These are phyloP conservation scores for Primulina tabacum DNA, from an alignment of 257 asterid species.

Conservation along the genomic window DNA sequence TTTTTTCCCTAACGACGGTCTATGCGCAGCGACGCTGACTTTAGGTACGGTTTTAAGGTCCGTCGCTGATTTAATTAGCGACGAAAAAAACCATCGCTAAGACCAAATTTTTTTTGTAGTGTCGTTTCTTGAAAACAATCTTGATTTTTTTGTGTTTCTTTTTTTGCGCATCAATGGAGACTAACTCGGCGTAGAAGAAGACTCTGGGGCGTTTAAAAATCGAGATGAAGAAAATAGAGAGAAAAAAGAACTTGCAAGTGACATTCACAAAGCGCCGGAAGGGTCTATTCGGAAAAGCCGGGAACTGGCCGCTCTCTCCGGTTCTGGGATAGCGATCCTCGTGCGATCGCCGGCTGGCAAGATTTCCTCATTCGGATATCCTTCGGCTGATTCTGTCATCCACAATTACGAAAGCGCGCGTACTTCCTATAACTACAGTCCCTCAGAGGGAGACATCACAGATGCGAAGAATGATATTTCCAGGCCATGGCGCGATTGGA, in stretches of 20 bases:
- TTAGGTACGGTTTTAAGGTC: too few relatives aligned
- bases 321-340: conserved; percentile 28
- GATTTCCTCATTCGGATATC: conserved; percentile 27
- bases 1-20: too few relatives aligned
- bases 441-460: neutral
- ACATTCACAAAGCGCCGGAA: conserved; percentile 36
- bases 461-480: conserved; percentile 18
- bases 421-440: neutral
- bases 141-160: neutral
- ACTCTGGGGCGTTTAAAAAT: conserved; percentile 33
- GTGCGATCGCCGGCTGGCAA: conserved; percentile 34
- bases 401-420: conserved; percentile 6
- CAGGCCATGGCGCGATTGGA: conserved; percentile 29
- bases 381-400: conserved; percentile 23
- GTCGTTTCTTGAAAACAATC: neutral
- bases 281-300: conserved; percentile 38
- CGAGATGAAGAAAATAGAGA: conserved; percentile 34
- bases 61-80: too few relatives aligned
- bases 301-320: conserved; percentile 36
- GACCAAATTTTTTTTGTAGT: too few relatives aligned
- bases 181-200: conserved; percentile 22
- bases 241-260: conserved; percentile 23
- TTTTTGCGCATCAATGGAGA: neutral
- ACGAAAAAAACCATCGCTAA: too few relatives aligned
- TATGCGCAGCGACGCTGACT: too few relatives aligned